Percentiles rank a stretch among this genome's conserved stretches.
Conservation (phyloP, 306 rosid genomes). For the Cyclanthera cordifolia region DNA sequence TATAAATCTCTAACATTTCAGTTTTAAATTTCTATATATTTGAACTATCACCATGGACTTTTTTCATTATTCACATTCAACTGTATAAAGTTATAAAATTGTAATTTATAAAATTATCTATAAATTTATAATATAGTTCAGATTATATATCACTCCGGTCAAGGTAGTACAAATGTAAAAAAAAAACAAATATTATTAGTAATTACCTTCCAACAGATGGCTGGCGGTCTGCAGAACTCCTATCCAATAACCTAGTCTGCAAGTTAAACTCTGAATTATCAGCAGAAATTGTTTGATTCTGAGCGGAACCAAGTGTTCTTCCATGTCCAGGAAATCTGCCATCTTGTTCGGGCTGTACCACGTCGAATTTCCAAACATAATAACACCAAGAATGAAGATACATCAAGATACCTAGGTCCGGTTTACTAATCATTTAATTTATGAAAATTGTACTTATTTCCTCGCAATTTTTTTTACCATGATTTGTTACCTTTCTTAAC, state of each 20-base stretch:
- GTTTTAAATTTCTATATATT: neutral
- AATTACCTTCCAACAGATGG: conserved; percentile 67
- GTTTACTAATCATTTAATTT: too few species aligned
- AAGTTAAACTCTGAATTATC: conserved; percentile 56
- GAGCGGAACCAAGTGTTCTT: conserved; percentile 59
- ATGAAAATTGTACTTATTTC: too few species aligned
- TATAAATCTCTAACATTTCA: neutral
- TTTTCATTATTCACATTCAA: neutral
- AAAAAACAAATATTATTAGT: conserved; percentile 3
- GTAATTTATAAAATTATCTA: neutral
- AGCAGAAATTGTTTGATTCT: conserved; percentile 39
- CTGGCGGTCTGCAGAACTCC: conserved; percentile 32
- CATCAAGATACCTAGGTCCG: neutral
- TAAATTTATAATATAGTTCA: neutral
- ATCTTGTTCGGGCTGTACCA: conserved; percentile 43
- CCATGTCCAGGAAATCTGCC: conserved; percentile 75
- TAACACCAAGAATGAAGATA: conserved; percentile 10
- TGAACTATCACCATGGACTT: neutral
- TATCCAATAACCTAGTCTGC: conserved; percentile 74
- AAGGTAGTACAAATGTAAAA: conserved; percentile 4
- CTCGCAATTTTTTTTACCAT: neutral
- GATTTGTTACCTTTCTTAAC: neutral
- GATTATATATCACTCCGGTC: conserved; percentile 10
- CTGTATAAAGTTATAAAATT: neutral
- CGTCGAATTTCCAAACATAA: conserved; percentile 5